Conservation (phyloP, 768 basidiomycete species). For the Lactifluus pinguis region DNA sequence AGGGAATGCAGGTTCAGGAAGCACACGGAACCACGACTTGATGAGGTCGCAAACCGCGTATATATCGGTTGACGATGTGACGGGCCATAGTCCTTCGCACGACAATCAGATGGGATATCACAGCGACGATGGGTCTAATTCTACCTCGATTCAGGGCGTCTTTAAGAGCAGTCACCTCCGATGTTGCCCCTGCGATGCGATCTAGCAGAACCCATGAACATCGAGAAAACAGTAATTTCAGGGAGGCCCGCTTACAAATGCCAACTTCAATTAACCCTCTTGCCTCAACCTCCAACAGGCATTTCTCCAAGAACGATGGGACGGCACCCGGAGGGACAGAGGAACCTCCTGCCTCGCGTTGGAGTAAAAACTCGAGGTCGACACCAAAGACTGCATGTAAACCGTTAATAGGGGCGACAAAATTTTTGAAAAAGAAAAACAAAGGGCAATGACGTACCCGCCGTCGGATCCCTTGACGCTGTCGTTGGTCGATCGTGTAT, state of each 20-base stretch:
- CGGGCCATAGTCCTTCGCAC: slow-evolving; percentile 48
- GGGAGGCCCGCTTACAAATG: slow-evolving; percentile 47
- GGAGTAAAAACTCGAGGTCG: slow-evolving; percentile 57
- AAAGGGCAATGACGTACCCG: slow-evolving; percentile 40
- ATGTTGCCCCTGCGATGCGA: slow-evolving; percentile 71
- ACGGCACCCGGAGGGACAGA: slow-evolving; percentile 48
- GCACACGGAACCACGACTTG: slow-evolving; percentile 77
- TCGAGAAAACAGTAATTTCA: not conserved
- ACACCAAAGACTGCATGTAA: slow-evolving; percentile 48
- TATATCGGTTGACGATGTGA: slow-evolving; percentile 55
- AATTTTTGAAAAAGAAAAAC: slow-evolving; percentile 28
- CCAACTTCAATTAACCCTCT: slow-evolving; percentile 76
- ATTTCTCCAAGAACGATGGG: slow-evolving; percentile 56
- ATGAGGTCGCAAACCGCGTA: slow-evolving; percentile 77
- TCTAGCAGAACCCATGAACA: slow-evolving; percentile 34
- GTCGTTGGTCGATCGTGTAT: slow-evolving; percentile 51
- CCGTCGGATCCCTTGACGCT: slow-evolving; percentile 60
- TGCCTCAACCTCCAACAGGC: slow-evolving; percentile 60
- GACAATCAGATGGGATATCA: not conserved
- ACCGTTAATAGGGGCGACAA: not conserved
- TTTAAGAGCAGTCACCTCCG: slow-evolving; percentile 58
- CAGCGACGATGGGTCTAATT: slow-evolving; percentile 1
- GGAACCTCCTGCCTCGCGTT: slow-evolving; percentile 48
- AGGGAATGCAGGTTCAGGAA: slow-evolving; percentile 77
- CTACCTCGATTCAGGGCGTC: slow-evolving; percentile 68